These are phyloP conservation scores for Alternaria postmessia DNA, from an alignment of 2,329 filamentous ascomycete genomes.

Conservation along the genomic window DNA sequence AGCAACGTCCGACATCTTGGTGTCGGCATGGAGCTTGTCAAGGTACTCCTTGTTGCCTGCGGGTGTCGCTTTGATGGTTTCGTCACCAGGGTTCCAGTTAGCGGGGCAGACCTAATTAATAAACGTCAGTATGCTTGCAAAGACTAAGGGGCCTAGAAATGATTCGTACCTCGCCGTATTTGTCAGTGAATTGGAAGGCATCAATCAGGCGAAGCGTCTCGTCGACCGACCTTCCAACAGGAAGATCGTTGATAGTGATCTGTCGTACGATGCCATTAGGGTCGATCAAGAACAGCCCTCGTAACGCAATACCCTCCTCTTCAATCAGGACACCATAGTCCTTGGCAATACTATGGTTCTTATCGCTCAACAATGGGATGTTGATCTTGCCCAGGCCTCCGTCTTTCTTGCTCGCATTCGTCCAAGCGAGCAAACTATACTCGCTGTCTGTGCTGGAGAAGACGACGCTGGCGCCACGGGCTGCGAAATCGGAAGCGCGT, in stretches of 20 bases:
- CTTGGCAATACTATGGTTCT: slow-evolving; percentile 66
- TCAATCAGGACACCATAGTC: slow-evolving; percentile 71
- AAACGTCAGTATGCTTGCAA: slow-evolving; percentile 5
- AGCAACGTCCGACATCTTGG: slow-evolving; percentile 43
- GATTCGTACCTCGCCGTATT: slow-evolving; percentile 49
- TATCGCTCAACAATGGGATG: slow-evolving; percentile 69
- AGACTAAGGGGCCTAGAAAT: not conserved
- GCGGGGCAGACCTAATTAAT: slow-evolving; percentile 48
- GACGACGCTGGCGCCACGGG: slow-evolving; percentile 66
- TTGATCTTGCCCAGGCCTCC: slow-evolving; percentile 69
- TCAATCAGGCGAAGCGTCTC: slow-evolving; percentile 67
- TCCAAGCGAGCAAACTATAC: slow-evolving; percentile 67
- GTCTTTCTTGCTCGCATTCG: slow-evolving; percentile 64
- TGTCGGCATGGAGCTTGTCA: slow-evolving; percentile 46
- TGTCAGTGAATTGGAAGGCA: slow-evolving; percentile 58
- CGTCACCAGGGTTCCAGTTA: slow-evolving; percentile 53
- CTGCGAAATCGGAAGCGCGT: slow-evolving; percentile 66
- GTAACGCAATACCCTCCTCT: slow-evolving; percentile 69
- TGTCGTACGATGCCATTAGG: slow-evolving; percentile 66
- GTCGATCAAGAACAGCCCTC: slow-evolving; percentile 72
- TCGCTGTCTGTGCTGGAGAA: slow-evolving; percentile 70
- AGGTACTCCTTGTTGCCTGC: slow-evolving; percentile 52
- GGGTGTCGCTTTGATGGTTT: slow-evolving; percentile 53
- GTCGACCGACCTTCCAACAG: slow-evolving; percentile 70
- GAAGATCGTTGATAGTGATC: slow-evolving; percentile 72